Evolutionary conservation across 441 rosid species (phyloP).

Genomic region (Euphorbia celastroides): DNA sequence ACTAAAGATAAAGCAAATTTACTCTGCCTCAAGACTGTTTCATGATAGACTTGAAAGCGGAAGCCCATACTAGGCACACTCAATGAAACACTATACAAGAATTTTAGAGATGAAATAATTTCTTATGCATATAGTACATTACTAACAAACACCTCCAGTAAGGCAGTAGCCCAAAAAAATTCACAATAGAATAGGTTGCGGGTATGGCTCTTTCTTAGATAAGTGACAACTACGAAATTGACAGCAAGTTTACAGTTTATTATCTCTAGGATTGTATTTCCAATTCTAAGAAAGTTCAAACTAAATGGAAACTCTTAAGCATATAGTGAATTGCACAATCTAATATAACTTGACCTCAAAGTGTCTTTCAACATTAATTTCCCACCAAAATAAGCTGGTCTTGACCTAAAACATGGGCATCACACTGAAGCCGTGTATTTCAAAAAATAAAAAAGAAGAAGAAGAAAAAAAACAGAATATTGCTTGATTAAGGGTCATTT

Average conservation of each 20-base stretch:
- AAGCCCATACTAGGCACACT: background rate
- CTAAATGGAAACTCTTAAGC: background rate
- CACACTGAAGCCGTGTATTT: background rate
- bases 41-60: background rate
- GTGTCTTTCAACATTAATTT: background rate
- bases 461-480: too few species aligned
- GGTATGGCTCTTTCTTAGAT: background rate
- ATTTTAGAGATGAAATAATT: background rate
- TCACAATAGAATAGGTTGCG: background rate
- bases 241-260: background rate
- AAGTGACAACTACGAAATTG: background rate
- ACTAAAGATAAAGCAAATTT: background rate
- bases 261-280: background rate
- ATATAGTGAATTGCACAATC: background rate
- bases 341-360: background rate
- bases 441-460: background rate
- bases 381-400: background rate
- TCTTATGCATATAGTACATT: background rate
- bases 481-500: constrained; percentile 4
- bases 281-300: background rate
- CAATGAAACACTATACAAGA: background rate
- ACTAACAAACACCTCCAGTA: background rate
- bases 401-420: background rate
- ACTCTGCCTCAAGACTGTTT: background rate
- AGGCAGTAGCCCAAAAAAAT: background rate